phyloP scores from a whole-genome alignment of 2,329 filamentous ascomycete genomes.

The Alternaria sp. region DNA sequence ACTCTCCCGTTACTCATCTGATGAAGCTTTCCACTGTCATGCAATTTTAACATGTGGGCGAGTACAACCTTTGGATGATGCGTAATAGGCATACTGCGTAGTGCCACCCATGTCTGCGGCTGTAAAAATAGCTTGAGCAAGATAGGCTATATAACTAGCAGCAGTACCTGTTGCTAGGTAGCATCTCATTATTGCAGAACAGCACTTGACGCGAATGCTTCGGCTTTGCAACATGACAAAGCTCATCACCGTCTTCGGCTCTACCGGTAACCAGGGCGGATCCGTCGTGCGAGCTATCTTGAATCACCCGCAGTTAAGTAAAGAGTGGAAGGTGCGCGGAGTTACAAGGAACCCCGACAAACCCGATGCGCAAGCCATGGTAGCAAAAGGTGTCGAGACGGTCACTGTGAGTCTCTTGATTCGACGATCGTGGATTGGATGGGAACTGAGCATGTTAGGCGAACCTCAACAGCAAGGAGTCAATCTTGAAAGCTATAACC shows the following conservation, averaged over 20 bases:
- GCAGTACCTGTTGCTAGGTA: neutral
- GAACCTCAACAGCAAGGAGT: constrained; percentile 50
- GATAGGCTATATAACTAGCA: too few species aligned
- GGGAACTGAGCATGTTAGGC: constrained; percentile 33
- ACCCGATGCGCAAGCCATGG: constrained; percentile 28
- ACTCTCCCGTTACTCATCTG: neutral
- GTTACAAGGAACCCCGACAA: constrained; percentile 57
- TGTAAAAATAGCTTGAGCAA: too few species aligned
- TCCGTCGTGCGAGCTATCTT: constrained; percentile 59
- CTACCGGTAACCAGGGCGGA: constrained; percentile 62
- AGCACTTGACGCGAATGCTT: neutral
- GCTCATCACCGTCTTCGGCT: constrained; percentile 57
- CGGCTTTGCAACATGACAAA: constrained; percentile 31
- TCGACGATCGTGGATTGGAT: neutral
- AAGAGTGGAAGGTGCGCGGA: constrained; percentile 59
- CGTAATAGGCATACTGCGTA: neutral
- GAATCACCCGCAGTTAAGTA: constrained; percentile 54
- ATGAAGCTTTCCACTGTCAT: neutral
- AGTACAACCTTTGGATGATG: too few species aligned
- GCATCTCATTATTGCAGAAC: neutral
- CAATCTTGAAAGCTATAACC: constrained; percentile 54
- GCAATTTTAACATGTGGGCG: too few species aligned
- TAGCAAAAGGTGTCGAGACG: constrained; percentile 19
- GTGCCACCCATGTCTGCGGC: too few species aligned
- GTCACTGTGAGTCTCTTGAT: constrained; percentile 19